Conservation (phyloP, 169 alveolate genomes). For the Eimeria necatrix region DNA sequence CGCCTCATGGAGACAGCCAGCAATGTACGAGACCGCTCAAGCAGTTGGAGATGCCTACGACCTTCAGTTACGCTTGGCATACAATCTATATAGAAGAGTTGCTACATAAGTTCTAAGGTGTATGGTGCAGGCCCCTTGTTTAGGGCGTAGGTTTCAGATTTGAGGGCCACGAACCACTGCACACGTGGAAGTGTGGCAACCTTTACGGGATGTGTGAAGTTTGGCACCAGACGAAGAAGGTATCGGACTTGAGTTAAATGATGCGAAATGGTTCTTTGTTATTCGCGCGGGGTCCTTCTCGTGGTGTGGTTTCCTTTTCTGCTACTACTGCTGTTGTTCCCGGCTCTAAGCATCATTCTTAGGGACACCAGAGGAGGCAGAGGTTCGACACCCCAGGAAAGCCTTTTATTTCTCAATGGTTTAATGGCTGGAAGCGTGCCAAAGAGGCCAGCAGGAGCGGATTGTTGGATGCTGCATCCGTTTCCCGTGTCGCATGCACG, state of each 20-base stretch:
- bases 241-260: not conserved
- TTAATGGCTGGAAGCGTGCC: not conserved
- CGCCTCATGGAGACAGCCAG: too few relatives aligned
- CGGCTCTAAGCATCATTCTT: not conserved
- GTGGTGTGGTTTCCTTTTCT: not conserved
- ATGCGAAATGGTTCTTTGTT: slow-evolving; percentile 26
- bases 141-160: too few relatives aligned
- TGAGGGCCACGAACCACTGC: too few relatives aligned
- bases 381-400: not conserved
- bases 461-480: not conserved
- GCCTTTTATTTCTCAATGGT: not conserved
- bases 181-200: too few relatives aligned
- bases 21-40: too few relatives aligned
- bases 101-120: too few relatives aligned
- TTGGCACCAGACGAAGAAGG: too few relatives aligned
- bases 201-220: too few relatives aligned
- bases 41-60: too few relatives aligned
- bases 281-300: not conserved
- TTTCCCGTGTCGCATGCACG: not conserved
- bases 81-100: too few relatives aligned
- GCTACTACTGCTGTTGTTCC: not conserved
- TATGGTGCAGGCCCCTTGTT: too few relatives aligned
- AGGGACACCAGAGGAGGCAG: not conserved
- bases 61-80: too few relatives aligned
- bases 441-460: not conserved